Base-by-base conservation (phyloP, 257 asterid species). In the Rehmannia glutinosa region DNA sequence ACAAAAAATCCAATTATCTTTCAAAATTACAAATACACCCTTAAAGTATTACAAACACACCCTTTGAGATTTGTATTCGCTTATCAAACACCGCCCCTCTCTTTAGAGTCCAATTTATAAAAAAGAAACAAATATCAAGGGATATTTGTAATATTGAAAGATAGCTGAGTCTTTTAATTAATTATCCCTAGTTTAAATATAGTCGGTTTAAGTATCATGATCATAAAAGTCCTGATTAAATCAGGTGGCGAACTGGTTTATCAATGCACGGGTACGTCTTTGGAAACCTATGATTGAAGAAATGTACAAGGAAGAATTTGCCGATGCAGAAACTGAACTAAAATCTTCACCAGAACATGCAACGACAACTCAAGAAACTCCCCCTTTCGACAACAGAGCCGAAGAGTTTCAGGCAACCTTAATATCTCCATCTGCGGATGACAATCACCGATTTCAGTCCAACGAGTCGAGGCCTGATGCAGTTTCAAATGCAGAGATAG, bases 271-370 rank as follows among this genome's bases (percentile, higher is more conserved):
- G 0, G 96, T 89, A 7, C 90, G 96, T 5, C 89, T 89, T 2
- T 89, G 96, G 96, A 89, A 89, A 42, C 96, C 96, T 17, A 89
- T 89, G 96, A 87, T 89, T 16, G 96, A 87, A 70, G 95, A 87
- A 21, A 89, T 89, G 83, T 87, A 89, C 84, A 89, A 86, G 81
- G 96, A 89, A 23, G 95, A 89, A 62, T 83, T 89, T 45, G 86
- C 83, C 23, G 77, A 80, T 38, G 70, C 86, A 24, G 95, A 78
- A 70, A 76, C 75, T 11, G 86, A 81, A 11, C 68, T 77, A 1
- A 74, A 74, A 72, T 73, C 75, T 46, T 84, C 91, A 15, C 86
- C 83, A 32, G 85, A 83, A 57, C 76, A 52, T 27, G 69, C 52
- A 55, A 15, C 39, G 4, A 55, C 75, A 6, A 66, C 77, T 62